Evolutionary conservation across 306 rosid genomes (phyloP).

Genomic region (Rubus parviflorus): DNA sequence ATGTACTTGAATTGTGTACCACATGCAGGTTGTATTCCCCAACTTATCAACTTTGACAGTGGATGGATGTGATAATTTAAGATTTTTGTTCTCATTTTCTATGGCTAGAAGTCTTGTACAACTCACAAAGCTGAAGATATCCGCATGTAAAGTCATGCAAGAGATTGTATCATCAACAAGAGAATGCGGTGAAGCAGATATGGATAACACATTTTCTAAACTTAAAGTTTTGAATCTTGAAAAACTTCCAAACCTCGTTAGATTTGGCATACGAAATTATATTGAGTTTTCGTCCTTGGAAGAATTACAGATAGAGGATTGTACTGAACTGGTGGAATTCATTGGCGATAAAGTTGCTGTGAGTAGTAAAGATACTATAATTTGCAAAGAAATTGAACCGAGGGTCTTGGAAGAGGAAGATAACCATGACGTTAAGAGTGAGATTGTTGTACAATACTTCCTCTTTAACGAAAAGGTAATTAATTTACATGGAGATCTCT

Average conservation of each 20-base stretch:
- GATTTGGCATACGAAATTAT: no score
- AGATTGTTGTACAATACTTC: background rate
- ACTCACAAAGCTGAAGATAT: background rate
- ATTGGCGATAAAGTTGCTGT: background rate
- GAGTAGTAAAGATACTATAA: background rate
- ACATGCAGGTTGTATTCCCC: background rate
- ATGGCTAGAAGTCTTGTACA: background rate
- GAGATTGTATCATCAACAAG: no score
- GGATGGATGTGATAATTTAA: background rate
- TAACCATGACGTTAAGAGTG: background rate
- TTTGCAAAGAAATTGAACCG: background rate
- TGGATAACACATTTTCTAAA: no score
- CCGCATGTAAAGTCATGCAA: background rate
- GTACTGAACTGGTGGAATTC: background rate
- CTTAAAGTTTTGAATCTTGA: no score
- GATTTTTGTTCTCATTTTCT: background rate
- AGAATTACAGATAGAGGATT: no score
- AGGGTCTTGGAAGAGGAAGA: background rate
- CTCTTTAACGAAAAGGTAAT: background rate
- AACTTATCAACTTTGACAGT: background rate
- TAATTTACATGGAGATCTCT: no score
- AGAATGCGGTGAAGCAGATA: no score
- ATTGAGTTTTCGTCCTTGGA: no score
- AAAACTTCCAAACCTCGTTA: no score
- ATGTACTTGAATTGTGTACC: background rate